Base-by-base conservation (phyloP, 1,284 basidiomycete species). In the Pholiota adiposa region DNA sequence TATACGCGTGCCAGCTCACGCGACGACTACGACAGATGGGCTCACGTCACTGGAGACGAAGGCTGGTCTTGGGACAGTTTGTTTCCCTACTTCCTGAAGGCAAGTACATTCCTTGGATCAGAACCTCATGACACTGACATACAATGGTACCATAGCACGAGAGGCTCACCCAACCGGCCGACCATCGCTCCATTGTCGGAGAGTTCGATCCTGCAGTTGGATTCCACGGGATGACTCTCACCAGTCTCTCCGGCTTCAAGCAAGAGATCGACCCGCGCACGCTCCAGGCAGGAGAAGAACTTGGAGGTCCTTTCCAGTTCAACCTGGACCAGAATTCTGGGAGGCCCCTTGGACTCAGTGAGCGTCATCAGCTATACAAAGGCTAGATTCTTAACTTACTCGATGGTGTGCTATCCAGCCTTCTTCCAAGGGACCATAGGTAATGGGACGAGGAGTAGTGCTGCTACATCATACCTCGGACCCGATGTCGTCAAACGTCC, bases 261-360 rank as follows among this genome's bases (percentile, higher is more conserved):
- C 59, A 64, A 5, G 58, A 67, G 0, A 66, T 77, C 5, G 78
- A 81, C 60, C 46, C 62, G 0, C 63, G 64, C 14, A 69, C 78
- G 4, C 60, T 78, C 3, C 62, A 70, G 34, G 70, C 77, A 0
- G 69, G 70, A 1, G 60, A 70, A 38, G 63, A 76, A 33, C 64
- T 75, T 2, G 40, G 63, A 0, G 61, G 59, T 1, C 71, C 75
- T 23, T 80, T 79, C 52, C 69, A 74, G 0, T 81, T 71, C 65
- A 77, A 75, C 55, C 50, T 67, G 21, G 80, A 82, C 59, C 67
- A 73, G 59, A 77, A 77, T 54, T 65, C 67, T 6, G 79, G 80
- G 0, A 64, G 73, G 36, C 64, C 79, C 18, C 62, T 80, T 23
- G 75, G 79, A 74, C 49, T 60, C 72, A 79, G 77, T 43, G 33